Percentiles rank a stretch among this genome's conserved stretches.
phyloP scores from a whole-genome alignment of 208 protist species.

The Tritrichomonas foetus region DNA sequence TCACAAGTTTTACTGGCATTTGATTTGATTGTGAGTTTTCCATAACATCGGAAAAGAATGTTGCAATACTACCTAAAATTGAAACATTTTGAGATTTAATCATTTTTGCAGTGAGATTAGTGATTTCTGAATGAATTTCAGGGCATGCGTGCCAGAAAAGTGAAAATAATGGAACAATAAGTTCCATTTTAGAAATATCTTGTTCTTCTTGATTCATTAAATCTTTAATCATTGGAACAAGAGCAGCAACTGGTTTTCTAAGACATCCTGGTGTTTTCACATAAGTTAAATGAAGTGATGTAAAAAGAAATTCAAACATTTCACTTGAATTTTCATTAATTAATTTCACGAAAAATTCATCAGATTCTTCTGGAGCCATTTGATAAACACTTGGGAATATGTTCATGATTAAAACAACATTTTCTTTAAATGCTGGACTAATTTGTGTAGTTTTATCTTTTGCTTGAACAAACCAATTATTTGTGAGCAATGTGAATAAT shows the following conservation, averaged over 20 bases:
- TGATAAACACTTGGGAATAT: background rate
- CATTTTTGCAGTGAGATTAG: background rate
- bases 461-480: background rate
- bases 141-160: background rate
- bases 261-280: background rate
- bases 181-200: background rate
- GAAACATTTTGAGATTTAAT: background rate
- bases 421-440: background rate
- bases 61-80: background rate
- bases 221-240: background rate
- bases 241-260: too few species aligned
- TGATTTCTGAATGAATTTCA: background rate
- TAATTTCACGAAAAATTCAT: background rate
- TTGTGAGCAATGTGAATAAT: background rate
- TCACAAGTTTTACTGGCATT: background rate
- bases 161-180: background rate
- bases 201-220: background rate
- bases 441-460: background rate
- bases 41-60: constrained; percentile 33
- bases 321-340: background rate
- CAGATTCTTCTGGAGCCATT: background rate
- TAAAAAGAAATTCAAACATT: background rate
- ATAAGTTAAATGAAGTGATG: background rate
- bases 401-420: background rate
- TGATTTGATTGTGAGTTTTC: background rate